A percentile compares a stretch with the other conserved stretches of the same genome.
Conservation (phyloP, 345 rosid genomes). For the Gossypium anomalum region DNA sequence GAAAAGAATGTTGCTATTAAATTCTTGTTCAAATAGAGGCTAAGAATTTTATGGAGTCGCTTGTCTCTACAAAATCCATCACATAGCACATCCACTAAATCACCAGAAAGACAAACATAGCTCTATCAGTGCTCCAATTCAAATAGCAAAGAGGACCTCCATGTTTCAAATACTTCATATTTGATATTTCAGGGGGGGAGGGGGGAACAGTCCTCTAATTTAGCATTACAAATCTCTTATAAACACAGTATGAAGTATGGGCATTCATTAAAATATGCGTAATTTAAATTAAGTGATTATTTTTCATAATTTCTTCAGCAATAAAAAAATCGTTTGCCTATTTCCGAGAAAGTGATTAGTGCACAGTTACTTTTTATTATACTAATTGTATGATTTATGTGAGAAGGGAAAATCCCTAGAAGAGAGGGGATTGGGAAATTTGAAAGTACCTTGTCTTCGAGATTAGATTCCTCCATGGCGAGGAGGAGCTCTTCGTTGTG, state of each 20-base stretch:
- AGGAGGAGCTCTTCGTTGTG: slow-evolving; percentile 77
- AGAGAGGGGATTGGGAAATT: neutral
- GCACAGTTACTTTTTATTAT: neutral
- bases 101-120: neutral
- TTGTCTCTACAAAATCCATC: neutral
- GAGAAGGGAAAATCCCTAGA: neutral
- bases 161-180: neutral
- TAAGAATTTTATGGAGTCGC: neutral
- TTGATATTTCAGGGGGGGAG: too few relatives aligned
- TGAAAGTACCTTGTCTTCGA: slow-evolving; percentile 60
- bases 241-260: neutral
- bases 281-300: neutral
- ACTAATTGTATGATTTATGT: neutral
- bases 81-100: neutral
- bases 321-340: neutral
- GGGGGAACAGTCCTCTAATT: neutral
- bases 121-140: neutral
- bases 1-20: neutral
- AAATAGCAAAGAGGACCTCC: neutral
- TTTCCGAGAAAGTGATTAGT: neutral
- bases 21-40: neutral
- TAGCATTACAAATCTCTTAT: neutral
- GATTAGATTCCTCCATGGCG: slow-evolving; percentile 83
- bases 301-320: neutral
- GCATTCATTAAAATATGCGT: neutral